Base-by-base conservation (phyloP, 2,329 filamentous ascomycete species). In the Myriosclerotinia curreyana region DNA sequence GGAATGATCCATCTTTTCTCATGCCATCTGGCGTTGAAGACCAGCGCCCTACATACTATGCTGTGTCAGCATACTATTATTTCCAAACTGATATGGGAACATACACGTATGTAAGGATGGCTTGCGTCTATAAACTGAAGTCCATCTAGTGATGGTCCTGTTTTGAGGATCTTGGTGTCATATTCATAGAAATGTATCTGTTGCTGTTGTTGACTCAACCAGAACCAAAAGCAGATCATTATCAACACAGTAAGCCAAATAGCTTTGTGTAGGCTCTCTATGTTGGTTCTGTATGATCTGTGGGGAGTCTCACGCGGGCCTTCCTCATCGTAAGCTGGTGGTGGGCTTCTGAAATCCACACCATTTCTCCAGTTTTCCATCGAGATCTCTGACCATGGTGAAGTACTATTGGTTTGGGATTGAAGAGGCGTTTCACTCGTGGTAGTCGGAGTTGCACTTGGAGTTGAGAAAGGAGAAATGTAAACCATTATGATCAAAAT, bases 1-100 rank as follows among this genome's bases (percentile, higher is more conserved):
- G 69, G 49, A 73, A 73, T 22, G 67, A 70, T 22, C 68, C 71
- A 28, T 71, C 69, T 51, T 66, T 69, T 60, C 67, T 68, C 11
- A 56, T 63, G 3, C 65, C 60, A 60, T 70, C 67, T 25, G 58
- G 42, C 6, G 65, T 66, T 17, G 67, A 64, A 20, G 65, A 62
- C 71, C 71, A 73, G 25, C 71, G 68, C 25, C 69, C 71, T 12
- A 72, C 68, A 62, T 69, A 72, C 71, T 72, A 53, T 15, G n/a
- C 15, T 44, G 1, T 28, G 12, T 48, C 12, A 46, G 34, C 28
- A 49, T 15, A 1, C 31, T 9, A 4, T 17, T 6, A 3, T 5
- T 20, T 20, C 12, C 14, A 48, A 34, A 14, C 5, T 17, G 2
- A 25, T 11, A 31, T 15, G 20, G 17, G 5, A 28, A 36, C 58